A percentile compares a stretch with the other conserved stretches of the same genome.
phyloP scores from a whole-genome alignment of 2,329 filamentous ascomycete genomes.

The Xylariaceae sp. region DNA sequence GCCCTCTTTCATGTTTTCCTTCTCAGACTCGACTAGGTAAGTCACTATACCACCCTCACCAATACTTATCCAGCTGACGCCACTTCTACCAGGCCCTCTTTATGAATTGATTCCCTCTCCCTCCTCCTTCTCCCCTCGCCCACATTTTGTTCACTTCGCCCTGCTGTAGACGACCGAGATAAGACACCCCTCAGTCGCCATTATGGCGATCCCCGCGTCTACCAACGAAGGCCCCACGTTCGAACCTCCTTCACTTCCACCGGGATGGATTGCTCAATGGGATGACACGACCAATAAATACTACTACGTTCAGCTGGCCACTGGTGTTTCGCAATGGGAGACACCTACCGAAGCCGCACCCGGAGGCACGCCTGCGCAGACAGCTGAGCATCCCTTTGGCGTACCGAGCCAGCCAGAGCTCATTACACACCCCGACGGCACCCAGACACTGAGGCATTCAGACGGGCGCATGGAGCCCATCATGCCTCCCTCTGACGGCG shows the following conservation, averaged over 20 bases:
- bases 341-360: constrained; percentile 61
- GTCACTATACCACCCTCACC: neutral
- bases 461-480: constrained; percentile 60
- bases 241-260: constrained; percentile 54
- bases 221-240: constrained; percentile 57
- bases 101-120: neutral
- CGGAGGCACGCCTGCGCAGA: constrained; percentile 54
- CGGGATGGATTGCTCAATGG: constrained; percentile 69
- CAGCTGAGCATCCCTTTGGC: constrained; percentile 59
- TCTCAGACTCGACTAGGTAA: neutral
- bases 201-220: constrained; percentile 55
- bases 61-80: too few relatives aligned
- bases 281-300: constrained; percentile 61
- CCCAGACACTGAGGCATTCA: constrained; percentile 55
- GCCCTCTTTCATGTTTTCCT: neutral
- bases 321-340: constrained; percentile 71
- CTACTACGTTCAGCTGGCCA: constrained; percentile 69
- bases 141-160: neutral
- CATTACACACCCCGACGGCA: constrained; percentile 60
- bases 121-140: neutral
- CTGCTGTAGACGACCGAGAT: neutral
- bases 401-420: constrained; percentile 46
- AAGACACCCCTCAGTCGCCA: constrained; percentile 18
- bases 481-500: constrained; percentile 41
- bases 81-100: too few relatives aligned